Conservation (phyloP, 1,284 basidiomycete genomes). For the Ganoderma meredithae region DNA sequence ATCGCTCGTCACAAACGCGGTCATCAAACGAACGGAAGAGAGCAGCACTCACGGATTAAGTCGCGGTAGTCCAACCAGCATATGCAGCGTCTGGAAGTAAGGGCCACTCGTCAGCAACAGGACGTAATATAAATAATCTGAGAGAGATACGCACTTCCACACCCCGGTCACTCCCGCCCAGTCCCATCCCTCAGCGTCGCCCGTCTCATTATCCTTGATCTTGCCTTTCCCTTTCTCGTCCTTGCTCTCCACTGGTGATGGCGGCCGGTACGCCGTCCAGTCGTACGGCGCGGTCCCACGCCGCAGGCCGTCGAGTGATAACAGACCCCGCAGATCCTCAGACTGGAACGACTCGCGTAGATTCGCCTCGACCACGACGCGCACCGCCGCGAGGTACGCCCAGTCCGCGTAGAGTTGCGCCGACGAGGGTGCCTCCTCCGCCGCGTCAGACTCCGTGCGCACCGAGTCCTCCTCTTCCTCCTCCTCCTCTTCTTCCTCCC, state of each 20-base stretch:
- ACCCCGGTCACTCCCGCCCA: conserved; percentile 65
- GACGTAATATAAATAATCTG: too few species aligned
- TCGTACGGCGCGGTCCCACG: conserved; percentile 51
- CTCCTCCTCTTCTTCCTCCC: conserved; percentile 4
- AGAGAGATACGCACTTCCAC: conserved; percentile 50
- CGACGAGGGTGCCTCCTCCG: conserved; percentile 21
- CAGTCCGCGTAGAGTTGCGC: conserved; percentile 38
- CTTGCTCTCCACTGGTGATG: background rate
- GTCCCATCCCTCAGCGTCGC: conserved; percentile 54
- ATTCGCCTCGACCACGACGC: conserved; percentile 37
- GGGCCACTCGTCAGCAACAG: background rate
- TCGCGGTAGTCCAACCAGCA: conserved; percentile 68
- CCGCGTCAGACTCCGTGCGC: background rate
- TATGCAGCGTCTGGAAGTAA: conserved; percentile 47
- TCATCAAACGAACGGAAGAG: too few species aligned
- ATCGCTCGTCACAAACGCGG: too few species aligned
- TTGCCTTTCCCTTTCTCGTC: conserved; percentile 14
- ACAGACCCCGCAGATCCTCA: conserved; percentile 45
- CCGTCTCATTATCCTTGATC: conserved; percentile 19
- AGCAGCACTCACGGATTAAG: too few species aligned
- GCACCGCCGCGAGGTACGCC: conserved; percentile 39
- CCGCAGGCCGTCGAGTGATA: conserved; percentile 50
- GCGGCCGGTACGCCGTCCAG: conserved; percentile 18
- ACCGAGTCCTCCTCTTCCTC: background rate
- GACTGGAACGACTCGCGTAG: conserved; percentile 27